Evolutionary conservation across 2,329 filamentous ascomycete genomes (phyloP).

Genomic region (Helicocarpus griseus): DNA sequence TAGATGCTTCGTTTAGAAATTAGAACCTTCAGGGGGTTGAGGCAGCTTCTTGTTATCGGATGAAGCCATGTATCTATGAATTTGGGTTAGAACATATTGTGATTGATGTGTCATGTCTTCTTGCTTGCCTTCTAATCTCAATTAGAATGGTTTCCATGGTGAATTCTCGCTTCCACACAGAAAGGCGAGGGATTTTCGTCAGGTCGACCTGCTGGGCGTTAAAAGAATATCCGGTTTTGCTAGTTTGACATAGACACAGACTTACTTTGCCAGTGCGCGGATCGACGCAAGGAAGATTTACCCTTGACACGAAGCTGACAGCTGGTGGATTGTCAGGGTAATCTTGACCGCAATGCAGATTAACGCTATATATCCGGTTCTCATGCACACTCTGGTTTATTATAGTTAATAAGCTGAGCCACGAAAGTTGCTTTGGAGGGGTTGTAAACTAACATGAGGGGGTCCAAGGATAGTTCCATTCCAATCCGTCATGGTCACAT

Average conservation of each 20-base stretch:
- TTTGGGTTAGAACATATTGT: constrained; percentile 1
- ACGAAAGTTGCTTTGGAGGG: not conserved
- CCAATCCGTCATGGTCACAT: constrained; percentile 97
- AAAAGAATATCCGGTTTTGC: not conserved
- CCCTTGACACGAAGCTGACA: constrained; percentile 84
- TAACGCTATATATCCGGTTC: constrained; percentile 97
- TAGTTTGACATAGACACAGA: not conserved
- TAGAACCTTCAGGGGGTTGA: constrained; percentile 80
- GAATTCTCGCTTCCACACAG: constrained; percentile 83
- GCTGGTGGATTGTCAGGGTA: constrained; percentile 86
- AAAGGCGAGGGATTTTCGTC: constrained; percentile 70
- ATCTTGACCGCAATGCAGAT: constrained; percentile 83
- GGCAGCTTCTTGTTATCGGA: constrained; percentile 88
- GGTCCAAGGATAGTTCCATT: constrained; percentile 95
- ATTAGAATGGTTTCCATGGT: constrained; percentile 92
- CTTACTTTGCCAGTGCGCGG: constrained; percentile 61
- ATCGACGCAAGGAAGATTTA: constrained; percentile 95
- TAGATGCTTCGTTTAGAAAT: constrained; percentile 28
- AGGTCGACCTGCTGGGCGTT: constrained; percentile 59
- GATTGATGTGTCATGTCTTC: constrained; percentile 9
- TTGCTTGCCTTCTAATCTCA: constrained; percentile 63
- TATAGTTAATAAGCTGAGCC: constrained; percentile 1
- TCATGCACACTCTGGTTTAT: constrained; percentile 72
- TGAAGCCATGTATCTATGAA: constrained; percentile 80
- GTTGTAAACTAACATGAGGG: constrained; percentile 62